These are phyloP conservation scores for Blastobotrys muscicola DNA, from an alignment of 805 yeast genomes.

Conservation along the genomic window DNA sequence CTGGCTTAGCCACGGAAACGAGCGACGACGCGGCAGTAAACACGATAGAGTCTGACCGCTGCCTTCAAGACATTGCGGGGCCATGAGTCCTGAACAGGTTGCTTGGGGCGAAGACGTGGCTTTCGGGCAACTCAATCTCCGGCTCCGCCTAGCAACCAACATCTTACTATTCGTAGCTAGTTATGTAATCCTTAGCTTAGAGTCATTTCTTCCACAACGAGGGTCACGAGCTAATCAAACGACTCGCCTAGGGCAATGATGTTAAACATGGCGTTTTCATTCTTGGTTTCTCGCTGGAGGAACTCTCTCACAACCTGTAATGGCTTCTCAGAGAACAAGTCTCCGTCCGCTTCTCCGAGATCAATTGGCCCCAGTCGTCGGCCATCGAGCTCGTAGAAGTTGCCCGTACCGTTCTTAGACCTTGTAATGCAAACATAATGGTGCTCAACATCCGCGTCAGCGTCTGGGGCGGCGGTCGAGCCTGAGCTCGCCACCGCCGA, in stretches of 20 bases:
- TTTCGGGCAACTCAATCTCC: too few relatives aligned
- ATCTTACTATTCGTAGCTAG: too few relatives aligned
- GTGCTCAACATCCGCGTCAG: conserved; percentile 40
- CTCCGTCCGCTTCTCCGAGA: conserved; percentile 42
- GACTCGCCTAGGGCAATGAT: conserved; percentile 55
- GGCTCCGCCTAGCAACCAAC: too few relatives aligned
- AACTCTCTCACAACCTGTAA: conserved; percentile 53
- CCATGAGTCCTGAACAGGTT: too few relatives aligned
- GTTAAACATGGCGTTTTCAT: conserved; percentile 43
- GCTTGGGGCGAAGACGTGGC: too few relatives aligned
- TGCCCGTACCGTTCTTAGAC: conserved; percentile 34
- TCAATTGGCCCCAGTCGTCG: conserved; percentile 68
- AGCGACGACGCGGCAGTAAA: too few relatives aligned
- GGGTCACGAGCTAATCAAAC: conserved; percentile 1
- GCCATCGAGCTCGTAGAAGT: conserved; percentile 82
- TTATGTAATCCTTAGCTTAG: too few relatives aligned
- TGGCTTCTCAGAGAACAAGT: conserved; percentile 45
- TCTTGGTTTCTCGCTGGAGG: conserved; percentile 36
- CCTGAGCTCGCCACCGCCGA: conserved; percentile 29
- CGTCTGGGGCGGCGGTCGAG: conserved; percentile 31
- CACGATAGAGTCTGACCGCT: too few relatives aligned
- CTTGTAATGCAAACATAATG: conserved; percentile 75
- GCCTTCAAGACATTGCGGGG: too few relatives aligned
- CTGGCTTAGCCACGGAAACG: too few relatives aligned
- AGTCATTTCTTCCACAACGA: too few relatives aligned